Conservation (phyloP, 2,329 filamentous ascomycete genomes). For the Byssochlamys sp. region DNA sequence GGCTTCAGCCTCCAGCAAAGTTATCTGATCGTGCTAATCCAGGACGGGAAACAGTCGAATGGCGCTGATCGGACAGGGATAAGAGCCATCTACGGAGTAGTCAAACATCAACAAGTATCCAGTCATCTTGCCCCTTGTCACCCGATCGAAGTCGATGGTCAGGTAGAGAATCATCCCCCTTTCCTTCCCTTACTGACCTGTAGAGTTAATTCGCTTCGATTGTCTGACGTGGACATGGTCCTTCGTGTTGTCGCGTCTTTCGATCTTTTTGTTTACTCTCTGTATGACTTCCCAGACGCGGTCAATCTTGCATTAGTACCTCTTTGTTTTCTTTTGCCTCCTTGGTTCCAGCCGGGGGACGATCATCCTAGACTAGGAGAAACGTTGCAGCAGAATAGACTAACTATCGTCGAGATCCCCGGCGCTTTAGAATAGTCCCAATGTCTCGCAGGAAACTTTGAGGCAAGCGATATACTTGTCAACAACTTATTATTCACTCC, state of each 20-base stretch:
- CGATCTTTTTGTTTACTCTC: not conserved
- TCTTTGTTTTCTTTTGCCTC: not conserved
- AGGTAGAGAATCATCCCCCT: not conserved
- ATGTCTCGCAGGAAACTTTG: not conserved
- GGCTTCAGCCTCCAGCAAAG: not conserved
- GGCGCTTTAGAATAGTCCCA: not conserved
- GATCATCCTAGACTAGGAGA: not conserved
- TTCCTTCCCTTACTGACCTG: not conserved
- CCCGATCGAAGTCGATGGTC: not conserved
- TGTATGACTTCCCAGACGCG: not conserved
- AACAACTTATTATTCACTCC: not conserved
- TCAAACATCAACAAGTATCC: not conserved
- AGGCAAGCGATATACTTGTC: not conserved
- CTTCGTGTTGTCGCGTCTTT: not conserved
- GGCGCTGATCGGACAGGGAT: not conserved
- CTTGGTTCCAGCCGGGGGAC: not conserved
- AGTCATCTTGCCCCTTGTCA: not conserved
- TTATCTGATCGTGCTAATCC: conserved; percentile 1
- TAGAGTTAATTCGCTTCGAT: not conserved
- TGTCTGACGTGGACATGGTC: not conserved
- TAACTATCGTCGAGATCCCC: not conserved
- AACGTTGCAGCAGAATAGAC: not conserved
- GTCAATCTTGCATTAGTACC: not conserved
- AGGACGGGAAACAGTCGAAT: not conserved
- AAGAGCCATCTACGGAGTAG: not conserved